A percentile compares a stretch with the other conserved stretches of the same genome.
Evolutionary conservation across 2,329 filamentous ascomycete genomes (phyloP).

Genomic region (Aspergillus texensis): DNA sequence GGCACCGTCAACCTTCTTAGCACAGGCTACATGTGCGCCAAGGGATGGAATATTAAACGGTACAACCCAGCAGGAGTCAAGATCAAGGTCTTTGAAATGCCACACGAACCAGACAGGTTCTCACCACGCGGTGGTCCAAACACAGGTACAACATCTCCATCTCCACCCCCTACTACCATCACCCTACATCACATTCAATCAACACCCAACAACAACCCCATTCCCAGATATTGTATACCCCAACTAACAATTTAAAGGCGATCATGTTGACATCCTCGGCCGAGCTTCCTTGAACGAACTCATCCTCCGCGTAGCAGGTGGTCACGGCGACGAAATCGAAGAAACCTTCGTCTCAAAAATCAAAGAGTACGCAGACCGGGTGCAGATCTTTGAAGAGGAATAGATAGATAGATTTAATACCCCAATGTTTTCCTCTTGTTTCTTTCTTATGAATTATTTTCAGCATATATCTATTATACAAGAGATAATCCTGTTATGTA

Average conservation of each 20-base stretch:
- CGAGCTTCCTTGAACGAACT: constrained; percentile 87
- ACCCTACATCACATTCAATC: constrained; percentile 2
- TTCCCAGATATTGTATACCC: background rate
- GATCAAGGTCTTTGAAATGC: constrained; percentile 91
- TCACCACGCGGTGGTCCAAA: constrained; percentile 74
- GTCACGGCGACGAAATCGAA: constrained; percentile 76
- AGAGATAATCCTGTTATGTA: background rate
- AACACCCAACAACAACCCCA: too few species aligned
- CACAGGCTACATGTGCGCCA: constrained; percentile 94
- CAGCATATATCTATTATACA: background rate
- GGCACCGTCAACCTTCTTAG: constrained; percentile 94
- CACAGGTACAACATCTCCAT: constrained; percentile 60
- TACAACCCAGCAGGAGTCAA: constrained; percentile 87
- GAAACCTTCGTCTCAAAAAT: constrained; percentile 82
- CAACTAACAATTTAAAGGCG: constrained; percentile 57
- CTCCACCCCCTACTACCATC: background rate
- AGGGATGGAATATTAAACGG: constrained; percentile 88
- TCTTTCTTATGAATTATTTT: background rate
- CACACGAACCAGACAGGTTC: constrained; percentile 90
- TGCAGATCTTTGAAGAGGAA: constrained; percentile 76
- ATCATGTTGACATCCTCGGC: constrained; percentile 96
- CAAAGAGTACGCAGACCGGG: constrained; percentile 75
- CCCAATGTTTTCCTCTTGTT: background rate
- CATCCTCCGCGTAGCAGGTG: constrained; percentile 82
- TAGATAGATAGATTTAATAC: constrained; percentile 26